Conservation (phyloP, 768 basidiomycete species). For the Boletellus emodensis region DNA sequence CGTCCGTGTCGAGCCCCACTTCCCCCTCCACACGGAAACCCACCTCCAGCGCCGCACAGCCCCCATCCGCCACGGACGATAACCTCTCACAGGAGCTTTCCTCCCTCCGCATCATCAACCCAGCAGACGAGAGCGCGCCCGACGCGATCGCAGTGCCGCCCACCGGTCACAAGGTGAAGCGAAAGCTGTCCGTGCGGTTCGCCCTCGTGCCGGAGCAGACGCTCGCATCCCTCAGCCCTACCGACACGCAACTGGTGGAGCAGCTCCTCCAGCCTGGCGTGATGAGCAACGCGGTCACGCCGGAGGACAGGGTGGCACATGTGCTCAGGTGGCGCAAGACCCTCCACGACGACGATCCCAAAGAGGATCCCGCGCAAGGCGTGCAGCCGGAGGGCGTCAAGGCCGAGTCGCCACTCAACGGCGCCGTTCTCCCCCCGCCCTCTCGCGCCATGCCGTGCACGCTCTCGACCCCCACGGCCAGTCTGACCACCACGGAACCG, state of each 20-base stretch:
- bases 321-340: conserved; percentile 29
- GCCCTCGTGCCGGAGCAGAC: conserved; percentile 36
- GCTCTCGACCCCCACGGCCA: conserved; percentile 45
- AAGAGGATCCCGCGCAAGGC: conserved; percentile 28
- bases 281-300: conserved; percentile 16
- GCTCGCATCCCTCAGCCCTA: conserved; percentile 49
- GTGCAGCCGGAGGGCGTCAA: neutral
- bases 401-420: neutral
- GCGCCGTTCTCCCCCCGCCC: neutral
- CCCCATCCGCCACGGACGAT: conserved; percentile 15
- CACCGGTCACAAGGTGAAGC: conserved; percentile 6
- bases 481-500: conserved; percentile 24
- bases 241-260: conserved; percentile 45
- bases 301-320: conserved; percentile 29
- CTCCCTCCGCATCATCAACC: conserved; percentile 41
- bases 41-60: neutral
- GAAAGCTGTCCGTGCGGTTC: conserved; percentile 30
- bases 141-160: neutral
- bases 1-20: conserved; percentile 14
- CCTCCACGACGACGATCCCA: conserved; percentile 30
- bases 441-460: conserved; percentile 55
- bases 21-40: conserved; percentile 14
- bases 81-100: conserved; percentile 41
- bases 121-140: conserved; percentile 15
- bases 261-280: conserved; percentile 45